Evolutionary conservation across 352 stramenopile species (phyloP), one percentile per base, ranked within the genome.

Genomic region (Globisporangium acanthophoron): DNA sequence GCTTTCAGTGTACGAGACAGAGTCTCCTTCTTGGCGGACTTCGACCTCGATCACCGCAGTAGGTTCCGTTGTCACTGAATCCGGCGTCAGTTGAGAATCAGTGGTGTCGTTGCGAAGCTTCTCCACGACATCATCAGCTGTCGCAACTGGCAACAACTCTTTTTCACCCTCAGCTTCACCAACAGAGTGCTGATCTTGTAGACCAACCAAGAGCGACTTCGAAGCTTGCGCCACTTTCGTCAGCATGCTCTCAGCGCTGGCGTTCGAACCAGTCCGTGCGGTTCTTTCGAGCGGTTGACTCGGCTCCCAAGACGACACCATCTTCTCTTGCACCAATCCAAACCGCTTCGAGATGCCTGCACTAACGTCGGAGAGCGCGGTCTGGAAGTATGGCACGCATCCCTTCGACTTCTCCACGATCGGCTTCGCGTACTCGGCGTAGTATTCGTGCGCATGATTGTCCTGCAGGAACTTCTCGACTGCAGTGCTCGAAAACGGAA

Each of bases 401-500:
- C 67, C 61, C 37, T 73, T 37, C 35, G 62, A 69, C 31, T 75
- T 31, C 35, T 74, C 66, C n/a, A 79, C 59, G 40, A 80, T 50
- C 54, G 69, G 66, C 46, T 75, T 72, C 8, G 62, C 67, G 29
- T 80, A 83, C 40, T 39, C 58, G 24, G 69, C 53, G 40, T 76
- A 78, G 21, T 66, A 64, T 15, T 67, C 53, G 20, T 69, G 65
- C 24, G 62, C 71, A 31, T 64, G 68, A 12, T 27, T 24, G 39
- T 55, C 37, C 5, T 13, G 18, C 5, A 60, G 8, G 21, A 46
- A 56, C 20, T 5, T 52, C 13, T 43, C 33, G 5, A 46, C 33
- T 13, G 48, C 20, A 4, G 29, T n/a, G 5, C 46, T 73, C 16
- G 74, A 82, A 61, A 82, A 82, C 43, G 72, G 70, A 11, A 85